Base-by-base conservation (phyloP, 192 early-diverging fungal genomes). In the Coemansia sp. region DNA sequence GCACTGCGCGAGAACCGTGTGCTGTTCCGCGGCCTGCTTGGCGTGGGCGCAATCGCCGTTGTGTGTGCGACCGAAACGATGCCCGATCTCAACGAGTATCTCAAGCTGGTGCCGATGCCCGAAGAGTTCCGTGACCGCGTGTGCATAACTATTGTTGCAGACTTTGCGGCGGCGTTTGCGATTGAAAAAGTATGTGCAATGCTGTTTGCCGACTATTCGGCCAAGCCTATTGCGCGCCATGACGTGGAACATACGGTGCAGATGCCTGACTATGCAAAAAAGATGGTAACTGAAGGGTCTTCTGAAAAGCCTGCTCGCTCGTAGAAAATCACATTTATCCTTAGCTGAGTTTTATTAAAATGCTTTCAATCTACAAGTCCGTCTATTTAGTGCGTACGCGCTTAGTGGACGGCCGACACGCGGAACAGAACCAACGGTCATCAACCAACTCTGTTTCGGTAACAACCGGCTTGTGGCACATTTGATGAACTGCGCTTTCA, bases 101-200 rank as follows among this genome's bases (percentile, higher is more conserved):
- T 99, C 68, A 89, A 94, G 76, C 83, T 98, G 43, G 96, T 98
- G 15, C 87, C 87, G 3, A 93, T 97, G 86, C 95, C 94, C 39
- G 89, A 57, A 43, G 59, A 84, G 83, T 99, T 97, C 85, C 90
- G 91, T 75, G 76, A 86, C 65, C 85, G 88, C 54, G 66, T 99
- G 59, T 84, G 92, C 45, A 72, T 84, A 11, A 87, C 89, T 54
- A 97, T 99, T 93, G 83, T 90, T 3, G 83, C 91, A 52, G 95
- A 99, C 67, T 99, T 94, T 81, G 87, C 86, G 62, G 71, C 86
- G 4, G 88, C 97, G 1, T 97, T 86, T 82, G 25, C 75, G 0
- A 82, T 96, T 55, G 97, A 98, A 74, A 84, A 88, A 64, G 80
- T 88, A 1, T 89, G 87, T 62, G 89, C 88, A 45, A 64, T 57